Base-by-base conservation (phyloP, 768 basidiomycete genomes). In the Kockovaella imperatae region DNA sequence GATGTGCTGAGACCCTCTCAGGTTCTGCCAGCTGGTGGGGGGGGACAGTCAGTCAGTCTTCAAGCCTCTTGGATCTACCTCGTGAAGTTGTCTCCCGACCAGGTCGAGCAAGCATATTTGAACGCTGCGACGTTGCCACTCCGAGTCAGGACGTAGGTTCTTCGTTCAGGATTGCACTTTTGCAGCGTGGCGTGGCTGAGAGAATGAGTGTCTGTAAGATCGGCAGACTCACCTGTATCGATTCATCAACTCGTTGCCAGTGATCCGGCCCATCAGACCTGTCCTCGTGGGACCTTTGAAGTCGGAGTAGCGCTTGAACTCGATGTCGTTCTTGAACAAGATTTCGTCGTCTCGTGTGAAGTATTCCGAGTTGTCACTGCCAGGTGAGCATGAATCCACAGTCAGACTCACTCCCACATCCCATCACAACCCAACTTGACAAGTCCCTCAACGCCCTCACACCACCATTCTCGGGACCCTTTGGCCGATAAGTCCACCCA, bases 341-440 rank as follows among this genome's bases (percentile, higher is more conserved):
- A 58, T 62, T 2, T 45, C 50, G 53, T 69, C 67, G 24, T 64
- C 57, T 32, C 62, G 67, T 10, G 65, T 51, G 40, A 57, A 59
- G 42, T 60, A 69, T 52, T 71, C 70, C 53, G 68, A 64, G 58
- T 71, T 68, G 49, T 71, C 70, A 53, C 64, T 71, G 42, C 2
- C 11, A 10, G 34, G 35, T 24, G 42, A 46, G 21, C 23, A 20
- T 1, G 24, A 17, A 20, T 31, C 36, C 21, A 28, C 6, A 26
- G 23, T 35, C 11, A n/a, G 20, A 57, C 67, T 59, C 54, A 69
- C 67, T 69, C 63, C 68, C 68, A 69, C 60, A 64, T 61, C n/a
- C 57, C 60, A 50, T 72, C 70, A 20, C 58, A 56, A 2, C 70
- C 70, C 11, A 51, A 31, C n/a, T 57, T 55, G 20, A 68, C 62